Conservation (phyloP, 106 monocot species). For the Acanthochlamys bracteata region DNA sequence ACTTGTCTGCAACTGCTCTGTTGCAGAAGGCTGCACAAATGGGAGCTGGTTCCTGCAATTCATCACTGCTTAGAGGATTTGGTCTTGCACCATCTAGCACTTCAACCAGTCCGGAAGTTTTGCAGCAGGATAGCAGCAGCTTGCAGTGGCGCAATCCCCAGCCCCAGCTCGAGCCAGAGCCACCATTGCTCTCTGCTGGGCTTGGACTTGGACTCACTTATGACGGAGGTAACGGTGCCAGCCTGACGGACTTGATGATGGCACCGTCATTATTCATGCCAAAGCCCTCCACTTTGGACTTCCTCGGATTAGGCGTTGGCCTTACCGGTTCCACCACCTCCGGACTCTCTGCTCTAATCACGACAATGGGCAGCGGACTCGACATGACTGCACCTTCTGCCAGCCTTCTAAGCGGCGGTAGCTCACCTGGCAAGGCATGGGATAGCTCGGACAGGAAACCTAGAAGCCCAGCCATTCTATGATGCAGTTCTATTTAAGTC, state of each 20-base stretch:
- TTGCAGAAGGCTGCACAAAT: constrained; percentile 70
- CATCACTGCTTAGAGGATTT: constrained; percentile 42
- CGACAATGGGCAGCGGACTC: constrained; percentile 37
- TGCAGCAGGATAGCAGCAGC: constrained; percentile 6
- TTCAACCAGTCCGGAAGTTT: constrained; percentile 4
- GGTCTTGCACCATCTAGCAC: constrained; percentile 14
- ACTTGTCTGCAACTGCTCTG: constrained; percentile 69
- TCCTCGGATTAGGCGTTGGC: constrained; percentile 66
- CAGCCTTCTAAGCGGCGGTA: neutral
- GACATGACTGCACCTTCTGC: constrained; percentile 12
- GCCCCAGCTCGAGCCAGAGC: constrained; percentile 16
- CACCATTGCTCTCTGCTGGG: constrained; percentile 20
- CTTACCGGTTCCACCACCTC: constrained; percentile 19
- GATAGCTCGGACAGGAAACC: constrained; percentile 28
- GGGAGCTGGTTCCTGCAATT: constrained; percentile 30
- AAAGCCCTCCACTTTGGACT: constrained; percentile 76
- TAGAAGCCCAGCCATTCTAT: constrained; percentile 24
- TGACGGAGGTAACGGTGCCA: constrained; percentile 1
- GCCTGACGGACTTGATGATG: constrained; percentile 31
- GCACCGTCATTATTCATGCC: constrained; percentile 31
- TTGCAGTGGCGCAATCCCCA: constrained; percentile 6
- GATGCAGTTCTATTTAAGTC: neutral
- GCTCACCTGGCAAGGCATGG: constrained; percentile 17
- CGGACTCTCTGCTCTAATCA: constrained; percentile 59
- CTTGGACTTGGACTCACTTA: constrained; percentile 39